Base-by-base conservation (phyloP, 2,329 filamentous ascomycete genomes). In the Talaromyces sp. region DNA sequence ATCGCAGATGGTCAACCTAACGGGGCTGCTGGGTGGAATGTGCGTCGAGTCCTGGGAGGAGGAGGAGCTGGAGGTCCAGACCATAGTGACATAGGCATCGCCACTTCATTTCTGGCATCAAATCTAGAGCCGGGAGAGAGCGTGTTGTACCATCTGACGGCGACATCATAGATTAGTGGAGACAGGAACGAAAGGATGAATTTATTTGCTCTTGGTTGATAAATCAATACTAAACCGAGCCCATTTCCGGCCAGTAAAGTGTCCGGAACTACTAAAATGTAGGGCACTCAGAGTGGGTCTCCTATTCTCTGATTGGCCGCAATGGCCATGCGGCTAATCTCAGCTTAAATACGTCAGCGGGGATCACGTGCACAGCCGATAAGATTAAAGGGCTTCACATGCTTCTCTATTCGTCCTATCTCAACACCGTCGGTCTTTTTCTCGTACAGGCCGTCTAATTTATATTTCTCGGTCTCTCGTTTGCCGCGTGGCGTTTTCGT, bases 21-120 rank as follows among this genome's bases (percentile, higher is more conserved):
- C 31, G 52, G 52, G 5, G 52, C 52, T 54, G 2, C 52, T 0
- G 52, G 28, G 12, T 54, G 52, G 52, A 54, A 33, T 33, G 52
- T 54, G 52, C 52, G 52, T 34, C 52, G 52, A n/a, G 52, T 54
- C 5, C n/a, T 54, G 12, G 52, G 52, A 33, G 52, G 52, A 54
- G 52, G 52, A n/a, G 52, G 28, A 18, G 28, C 28, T 31, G 52
- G 52, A 10, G 52, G 52, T 10, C 33, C 52, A 31, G 52, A 54
- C 52, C 52, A 54, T 54, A 27, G 28, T 31, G 52, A 54, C 18
- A 4, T 54, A 10, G 52, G 52, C 28, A 27, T 54, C 14, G 33
- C 52, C 12, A 54, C 28, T 23, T 18, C 52, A 2, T 31, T 30
- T 33, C 14, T 54, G 28, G 52, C 28, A 10, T 54, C 28, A 3